Percentiles rank a stretch among this genome's conserved stretches.
Conservation (phyloP, 805 yeast genomes). For the Candida sanyiensis region DNA sequence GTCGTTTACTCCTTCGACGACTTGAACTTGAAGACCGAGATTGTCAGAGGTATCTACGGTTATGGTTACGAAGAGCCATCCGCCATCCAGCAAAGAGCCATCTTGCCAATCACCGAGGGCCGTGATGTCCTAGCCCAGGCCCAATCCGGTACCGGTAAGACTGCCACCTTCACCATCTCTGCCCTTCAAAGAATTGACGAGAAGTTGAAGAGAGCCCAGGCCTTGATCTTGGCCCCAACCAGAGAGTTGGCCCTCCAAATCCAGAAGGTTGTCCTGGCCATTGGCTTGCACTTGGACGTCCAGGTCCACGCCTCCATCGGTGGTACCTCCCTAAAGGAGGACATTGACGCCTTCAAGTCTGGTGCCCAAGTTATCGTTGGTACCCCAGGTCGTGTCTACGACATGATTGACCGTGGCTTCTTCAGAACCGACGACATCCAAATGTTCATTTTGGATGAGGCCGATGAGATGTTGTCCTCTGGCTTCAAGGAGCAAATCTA, state of each 20-base stretch:
- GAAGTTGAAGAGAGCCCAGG: conserved; percentile 73
- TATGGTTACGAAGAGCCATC: conserved; percentile 96
- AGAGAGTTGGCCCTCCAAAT: conserved; percentile 97
- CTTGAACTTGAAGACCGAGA: conserved; percentile 63
- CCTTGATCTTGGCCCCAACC: conserved; percentile 92
- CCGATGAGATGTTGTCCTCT: conserved; percentile 90
- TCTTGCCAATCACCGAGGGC: conserved; percentile 89
- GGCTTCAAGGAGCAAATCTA: conserved; percentile 96
- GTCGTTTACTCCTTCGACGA: conserved; percentile 75
- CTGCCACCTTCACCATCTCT: conserved; percentile 93
- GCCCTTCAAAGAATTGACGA: conserved; percentile 72
- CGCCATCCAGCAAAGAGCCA: conserved; percentile 97
- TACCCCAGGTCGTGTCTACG: conserved; percentile 96
- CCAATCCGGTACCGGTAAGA: conserved; percentile 98
- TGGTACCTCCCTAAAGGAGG: conserved; percentile 88
- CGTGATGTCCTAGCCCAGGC: conserved; percentile 98
- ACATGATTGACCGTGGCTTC: conserved; percentile 88
- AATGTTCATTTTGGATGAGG: conserved; percentile 96
- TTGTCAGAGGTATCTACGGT: conserved; percentile 59
- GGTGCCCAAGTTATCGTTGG: conserved; percentile 95
- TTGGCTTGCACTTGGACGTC: conserved; percentile 86
- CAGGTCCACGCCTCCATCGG: conserved; percentile 97
- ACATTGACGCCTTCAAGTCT: conserved; percentile 72
- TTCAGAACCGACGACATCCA: conserved; percentile 78
- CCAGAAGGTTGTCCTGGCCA: conserved; percentile 83